Percentiles rank a stretch among this genome's conserved stretches.
Conservation (phyloP, 2,329 filamentous ascomycete genomes). For the Sclerotinia borealis region DNA sequence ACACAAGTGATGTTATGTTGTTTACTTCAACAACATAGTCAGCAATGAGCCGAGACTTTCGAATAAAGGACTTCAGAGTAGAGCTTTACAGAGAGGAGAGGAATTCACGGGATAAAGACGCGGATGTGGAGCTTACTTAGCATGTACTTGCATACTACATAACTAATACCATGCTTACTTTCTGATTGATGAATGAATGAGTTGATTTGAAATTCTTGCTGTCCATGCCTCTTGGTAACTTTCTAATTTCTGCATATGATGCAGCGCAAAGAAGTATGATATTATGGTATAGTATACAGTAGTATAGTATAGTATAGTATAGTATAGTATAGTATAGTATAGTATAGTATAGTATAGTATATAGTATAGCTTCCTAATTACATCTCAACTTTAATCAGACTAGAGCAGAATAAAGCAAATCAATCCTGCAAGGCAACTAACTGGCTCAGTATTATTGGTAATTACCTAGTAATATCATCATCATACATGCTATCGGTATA, state of each 20-base stretch:
- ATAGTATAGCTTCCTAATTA: too few relatives aligned
- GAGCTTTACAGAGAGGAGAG: not conserved
- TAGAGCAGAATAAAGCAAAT: too few relatives aligned
- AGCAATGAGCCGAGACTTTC: not conserved
- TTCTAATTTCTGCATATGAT: not conserved
- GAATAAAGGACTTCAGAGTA: not conserved
- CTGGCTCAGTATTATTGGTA: too few relatives aligned
- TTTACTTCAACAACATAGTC: not conserved
- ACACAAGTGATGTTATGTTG: not conserved
- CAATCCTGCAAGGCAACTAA: too few relatives aligned
- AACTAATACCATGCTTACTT: conserved; percentile 10
- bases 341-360: too few relatives aligned
- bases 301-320: too few relatives aligned
- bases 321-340: too few relatives aligned
- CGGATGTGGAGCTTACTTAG: not conserved
- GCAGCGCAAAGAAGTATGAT: too few relatives aligned
- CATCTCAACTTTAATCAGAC: too few relatives aligned
- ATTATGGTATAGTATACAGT: too few relatives aligned
- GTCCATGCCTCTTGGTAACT: not conserved
- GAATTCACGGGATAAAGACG: not conserved
- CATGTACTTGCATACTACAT: conserved; percentile 9
- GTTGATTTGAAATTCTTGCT: not conserved
- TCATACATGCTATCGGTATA: too few relatives aligned
- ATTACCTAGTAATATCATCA: too few relatives aligned
- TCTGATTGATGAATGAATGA: not conserved